phyloP scores from a whole-genome alignment of 164 flowering plant genomes.

The Macadamia integrifolia region DNA sequence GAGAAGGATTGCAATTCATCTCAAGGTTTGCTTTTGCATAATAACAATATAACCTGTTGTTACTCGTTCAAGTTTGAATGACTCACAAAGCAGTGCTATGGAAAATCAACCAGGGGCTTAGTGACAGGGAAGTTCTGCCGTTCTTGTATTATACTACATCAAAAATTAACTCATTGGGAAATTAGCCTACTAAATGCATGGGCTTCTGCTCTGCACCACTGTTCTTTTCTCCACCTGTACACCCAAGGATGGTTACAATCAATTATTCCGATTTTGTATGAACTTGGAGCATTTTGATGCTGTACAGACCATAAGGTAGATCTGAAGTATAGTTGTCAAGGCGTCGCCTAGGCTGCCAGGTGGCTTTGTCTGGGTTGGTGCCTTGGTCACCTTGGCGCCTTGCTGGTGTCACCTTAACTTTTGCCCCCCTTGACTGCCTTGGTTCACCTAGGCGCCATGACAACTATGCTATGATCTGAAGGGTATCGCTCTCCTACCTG shows the following conservation, averaged over 20 bases:
- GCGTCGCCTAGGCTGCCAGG: too few species aligned
- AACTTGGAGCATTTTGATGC: background rate
- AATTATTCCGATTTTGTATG: background rate
- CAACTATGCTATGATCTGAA: background rate
- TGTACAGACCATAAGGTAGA: background rate
- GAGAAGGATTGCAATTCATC: slow-evolving; percentile 64
- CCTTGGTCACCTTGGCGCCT: too few species aligned
- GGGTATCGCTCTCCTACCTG: background rate
- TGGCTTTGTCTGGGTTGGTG: too few species aligned
- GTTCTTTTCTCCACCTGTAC: background rate
- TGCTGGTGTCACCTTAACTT: too few species aligned
- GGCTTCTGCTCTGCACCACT: background rate
- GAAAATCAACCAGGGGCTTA: background rate
- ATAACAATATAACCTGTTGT: background rate
- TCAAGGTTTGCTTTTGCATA: slow-evolving; percentile 46
- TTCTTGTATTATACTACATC: background rate
- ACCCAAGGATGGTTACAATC: background rate
- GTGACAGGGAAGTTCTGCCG: background rate
- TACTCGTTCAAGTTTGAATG: background rate
- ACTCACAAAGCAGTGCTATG: background rate
- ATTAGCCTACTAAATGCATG: background rate
- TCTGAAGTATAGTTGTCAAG: background rate
- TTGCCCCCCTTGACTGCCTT: too few species aligned
- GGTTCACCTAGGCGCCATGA: too few species aligned
- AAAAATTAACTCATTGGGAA: background rate